Percentiles rank a stretch among this genome's conserved stretches.
Evolutionary conservation across 2,329 filamentous ascomycete species (phyloP).

Genomic region (Colletotrichum sp.): DNA sequence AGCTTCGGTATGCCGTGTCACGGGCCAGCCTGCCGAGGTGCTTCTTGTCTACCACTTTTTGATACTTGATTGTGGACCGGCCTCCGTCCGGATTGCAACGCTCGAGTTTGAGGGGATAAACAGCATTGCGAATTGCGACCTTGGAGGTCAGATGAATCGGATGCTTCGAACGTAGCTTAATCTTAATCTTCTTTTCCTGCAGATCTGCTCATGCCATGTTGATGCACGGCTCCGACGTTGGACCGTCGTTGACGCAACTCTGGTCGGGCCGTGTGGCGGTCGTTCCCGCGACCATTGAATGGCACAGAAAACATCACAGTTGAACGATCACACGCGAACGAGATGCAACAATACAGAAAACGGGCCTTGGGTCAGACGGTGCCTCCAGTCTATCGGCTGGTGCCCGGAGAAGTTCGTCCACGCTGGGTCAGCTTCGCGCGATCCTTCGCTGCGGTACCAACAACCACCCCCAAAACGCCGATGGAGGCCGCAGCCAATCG

Average conservation of each 20-base stretch:
- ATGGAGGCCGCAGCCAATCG: background rate
- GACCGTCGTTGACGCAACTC: background rate
- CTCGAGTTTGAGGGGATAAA: background rate
- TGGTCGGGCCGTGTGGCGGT: background rate
- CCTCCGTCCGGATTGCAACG: background rate
- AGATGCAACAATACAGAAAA: background rate
- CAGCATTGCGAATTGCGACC: background rate
- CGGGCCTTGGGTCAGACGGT: background rate
- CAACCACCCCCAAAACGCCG: background rate
- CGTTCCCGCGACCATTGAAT: background rate
- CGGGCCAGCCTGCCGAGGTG: background rate
- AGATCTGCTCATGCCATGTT: background rate
- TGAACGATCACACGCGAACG: background rate
- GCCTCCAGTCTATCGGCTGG: background rate
- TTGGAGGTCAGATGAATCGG: background rate
- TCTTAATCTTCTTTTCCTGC: background rate
- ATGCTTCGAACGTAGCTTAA: background rate
- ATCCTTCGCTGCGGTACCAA: background rate
- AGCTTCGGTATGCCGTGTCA: background rate
- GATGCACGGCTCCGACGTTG: background rate
- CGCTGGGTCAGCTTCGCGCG: background rate
- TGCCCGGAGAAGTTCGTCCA: background rate
- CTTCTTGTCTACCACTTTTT: background rate
- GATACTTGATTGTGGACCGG: background rate
- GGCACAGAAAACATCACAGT: background rate